A percentile compares a stretch with the other conserved stretches of the same genome.
Evolutionary conservation across 306 rosid species (phyloP).

Genomic region (Myrica gale): DNA sequence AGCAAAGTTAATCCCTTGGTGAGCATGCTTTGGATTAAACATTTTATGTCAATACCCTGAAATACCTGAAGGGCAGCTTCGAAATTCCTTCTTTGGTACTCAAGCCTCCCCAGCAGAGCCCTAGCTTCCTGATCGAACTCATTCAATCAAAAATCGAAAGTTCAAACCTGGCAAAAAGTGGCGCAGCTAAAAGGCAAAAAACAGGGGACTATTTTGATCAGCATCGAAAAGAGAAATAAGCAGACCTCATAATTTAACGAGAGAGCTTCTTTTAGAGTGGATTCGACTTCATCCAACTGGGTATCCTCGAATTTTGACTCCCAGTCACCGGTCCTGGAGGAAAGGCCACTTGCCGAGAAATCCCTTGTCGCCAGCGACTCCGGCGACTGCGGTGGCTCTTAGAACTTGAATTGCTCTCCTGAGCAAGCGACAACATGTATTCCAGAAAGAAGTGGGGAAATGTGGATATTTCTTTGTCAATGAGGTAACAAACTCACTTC

Average conservation of each 20-base stretch:
- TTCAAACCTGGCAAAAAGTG: conserved; percentile 1
- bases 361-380: conserved; percentile 96
- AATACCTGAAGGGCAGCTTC: conserved; percentile 88
- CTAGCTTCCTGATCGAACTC: conserved; percentile 74
- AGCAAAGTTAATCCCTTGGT: conserved; percentile 58
- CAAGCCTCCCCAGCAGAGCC: conserved; percentile 94
- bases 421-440: conserved; percentile 97
- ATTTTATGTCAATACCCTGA: conserved; percentile 75
- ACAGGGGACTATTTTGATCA: neutral
- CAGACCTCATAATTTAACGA: conserved; percentile 89
- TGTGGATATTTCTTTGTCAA: conserved; percentile 29
- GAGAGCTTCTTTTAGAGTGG: conserved; percentile 85
- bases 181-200: neutral
- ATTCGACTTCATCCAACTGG: conserved; percentile 91
- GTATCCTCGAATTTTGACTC: conserved; percentile 70
- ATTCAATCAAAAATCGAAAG: neutral
- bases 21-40: conserved; percentile 50
- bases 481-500: conserved; percentile 30
- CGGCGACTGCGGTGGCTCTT: conserved; percentile 90
- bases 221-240: conserved; percentile 8
- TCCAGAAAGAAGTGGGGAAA: conserved; percentile 14
- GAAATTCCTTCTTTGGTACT: conserved; percentile 84
- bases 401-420: conserved; percentile 87
- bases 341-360: conserved; percentile 85
- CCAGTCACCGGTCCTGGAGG: conserved; percentile 89